Conservation (phyloP, 1,284 basidiomycete genomes). For the Pseudozyma hubeiensis region DNA sequence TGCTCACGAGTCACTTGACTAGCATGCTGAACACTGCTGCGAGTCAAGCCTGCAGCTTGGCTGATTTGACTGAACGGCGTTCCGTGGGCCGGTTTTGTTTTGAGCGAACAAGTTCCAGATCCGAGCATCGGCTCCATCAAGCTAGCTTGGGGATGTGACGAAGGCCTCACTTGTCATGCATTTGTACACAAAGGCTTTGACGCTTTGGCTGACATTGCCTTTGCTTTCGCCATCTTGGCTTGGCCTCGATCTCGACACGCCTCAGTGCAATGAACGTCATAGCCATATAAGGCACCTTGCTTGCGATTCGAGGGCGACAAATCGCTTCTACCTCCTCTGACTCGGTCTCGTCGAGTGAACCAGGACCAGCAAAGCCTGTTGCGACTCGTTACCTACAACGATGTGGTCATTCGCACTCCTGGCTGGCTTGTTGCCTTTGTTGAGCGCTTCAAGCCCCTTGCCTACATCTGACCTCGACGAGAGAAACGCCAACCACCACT, state of each 20-base stretch:
- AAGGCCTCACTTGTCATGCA: background rate
- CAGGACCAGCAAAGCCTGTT: background rate
- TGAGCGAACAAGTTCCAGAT: background rate
- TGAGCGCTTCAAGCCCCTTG: constrained; percentile 16
- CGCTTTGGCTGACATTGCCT: background rate
- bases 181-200: background rate
- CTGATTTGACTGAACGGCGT: background rate
- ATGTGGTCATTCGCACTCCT: constrained; percentile 20
- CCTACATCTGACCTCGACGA: background rate
- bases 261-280: too few relatives aligned
- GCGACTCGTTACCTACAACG: background rate
- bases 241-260: too few relatives aligned
- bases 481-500: constrained; percentile 11
- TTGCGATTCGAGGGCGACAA: too few relatives aligned
- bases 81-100: too few relatives aligned
- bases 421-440: constrained; percentile 9
- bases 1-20: background rate
- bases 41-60: too few relatives aligned
- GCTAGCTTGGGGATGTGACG: background rate
- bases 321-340: too few relatives aligned
- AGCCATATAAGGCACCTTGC: too few relatives aligned
- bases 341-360: too few relatives aligned
- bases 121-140: constrained; percentile 4
- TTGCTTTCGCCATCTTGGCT: too few relatives aligned
- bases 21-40: background rate